Evolutionary conservation across 1,284 basidiomycete species (phyloP).

Genomic region (Ustilago tritici): DNA sequence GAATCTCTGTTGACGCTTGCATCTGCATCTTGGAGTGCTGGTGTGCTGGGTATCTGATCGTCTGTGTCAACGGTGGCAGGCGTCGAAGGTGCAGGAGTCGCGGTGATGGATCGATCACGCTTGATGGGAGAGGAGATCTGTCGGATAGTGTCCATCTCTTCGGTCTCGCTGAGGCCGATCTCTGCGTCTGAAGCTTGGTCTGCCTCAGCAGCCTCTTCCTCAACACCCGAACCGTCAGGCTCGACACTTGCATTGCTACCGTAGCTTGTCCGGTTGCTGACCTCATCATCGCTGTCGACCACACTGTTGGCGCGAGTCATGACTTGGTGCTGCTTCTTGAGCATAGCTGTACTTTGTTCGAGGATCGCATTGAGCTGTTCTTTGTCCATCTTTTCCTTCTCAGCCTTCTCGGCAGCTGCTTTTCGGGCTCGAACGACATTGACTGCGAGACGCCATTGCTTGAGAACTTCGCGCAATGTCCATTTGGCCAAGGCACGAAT

Average conservation of each 20-base stretch:
- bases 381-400: constrained; percentile 79
- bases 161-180: neutral
- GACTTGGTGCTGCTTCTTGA: constrained; percentile 76
- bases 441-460: constrained; percentile 90
- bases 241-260: constrained; percentile 38
- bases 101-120: constrained; percentile 14
- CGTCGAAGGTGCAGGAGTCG: constrained; percentile 12
- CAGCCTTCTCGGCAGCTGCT: constrained; percentile 74
- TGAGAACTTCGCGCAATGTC: constrained; percentile 78
- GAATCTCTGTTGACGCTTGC: neutral
- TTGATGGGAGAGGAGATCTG: constrained; percentile 11
- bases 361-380: constrained; percentile 91
- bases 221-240: constrained; percentile 21
- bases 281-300: constrained; percentile 29
- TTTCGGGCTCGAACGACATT: constrained; percentile 83
- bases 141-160: constrained; percentile 6
- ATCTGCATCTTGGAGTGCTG: constrained; percentile 1
- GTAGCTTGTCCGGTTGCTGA: constrained; percentile 42
- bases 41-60: neutral
- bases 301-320: constrained; percentile 52
- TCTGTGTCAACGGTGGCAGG: constrained; percentile 4
- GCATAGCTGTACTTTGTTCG: constrained; percentile 86
- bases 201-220: constrained; percentile 31
- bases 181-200: constrained; percentile 36
- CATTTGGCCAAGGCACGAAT: constrained; percentile 78